Evolutionary conservation across 1,284 basidiomycete species (phyloP), one percentile per base, ranked within the genome.

Genomic region (Taiwanofungus camphoratus): DNA sequence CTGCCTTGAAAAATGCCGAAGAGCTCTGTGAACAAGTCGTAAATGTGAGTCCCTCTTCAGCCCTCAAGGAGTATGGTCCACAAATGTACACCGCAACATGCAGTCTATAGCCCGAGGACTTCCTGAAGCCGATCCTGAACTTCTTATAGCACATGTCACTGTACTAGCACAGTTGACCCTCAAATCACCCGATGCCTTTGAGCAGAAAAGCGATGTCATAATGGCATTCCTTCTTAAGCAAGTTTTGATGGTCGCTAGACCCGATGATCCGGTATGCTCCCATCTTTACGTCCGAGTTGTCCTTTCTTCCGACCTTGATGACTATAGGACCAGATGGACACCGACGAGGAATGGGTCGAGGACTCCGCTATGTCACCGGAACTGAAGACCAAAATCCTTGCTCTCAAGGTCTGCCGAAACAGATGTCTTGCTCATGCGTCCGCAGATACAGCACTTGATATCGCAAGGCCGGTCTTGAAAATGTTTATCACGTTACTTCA

Each of bases 351-450:
- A 51, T 96, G 92, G 92, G 67, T 77, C 3, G 74, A 80, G 31
- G 81, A 90, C 36, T 71, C 73, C 0, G 69, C 79, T 7, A 62
- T 94, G 13, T 57, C 73, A 0, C 66, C 71, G 11, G 63, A 70
- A 5, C 67, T 84, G 1, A 69, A 69, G 34, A 87, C 89, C 0
- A 91, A 91, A 57, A 58, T 94, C 3, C 64, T 84, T 5, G 76
- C 79, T 0, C 60, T 96, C 36, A 91, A 94, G 60, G 73, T 93
- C 3, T 82, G 82, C 57, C 75, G 87, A 19, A 83, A 90, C 60
- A 79, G 90, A 13, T 82, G 83, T 56, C 68, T 93, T 11, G 77
- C 83, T 0, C 82, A 85, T 56, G 79, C 77, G 0, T 56, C 68
- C 1, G 66, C 73, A 2, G 74, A 79, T 5, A 72, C 77, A 2